Conservation (phyloP, 2,329 filamentous ascomycete species). For the Nemania sp. region DNA sequence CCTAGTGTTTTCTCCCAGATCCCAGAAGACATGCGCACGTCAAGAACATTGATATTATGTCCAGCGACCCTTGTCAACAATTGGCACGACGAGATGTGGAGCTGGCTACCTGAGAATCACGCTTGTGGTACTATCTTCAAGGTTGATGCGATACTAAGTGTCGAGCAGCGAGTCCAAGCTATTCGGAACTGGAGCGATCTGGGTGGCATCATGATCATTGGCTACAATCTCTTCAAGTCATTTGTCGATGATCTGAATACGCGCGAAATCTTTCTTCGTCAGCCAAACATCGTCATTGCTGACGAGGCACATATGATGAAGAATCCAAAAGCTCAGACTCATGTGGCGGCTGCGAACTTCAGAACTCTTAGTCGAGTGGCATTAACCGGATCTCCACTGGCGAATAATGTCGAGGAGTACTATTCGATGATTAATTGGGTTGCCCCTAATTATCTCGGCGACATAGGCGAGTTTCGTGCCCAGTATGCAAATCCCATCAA, state of each 20-base stretch:
- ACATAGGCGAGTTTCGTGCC: conserved; percentile 66
- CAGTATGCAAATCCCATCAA: conserved; percentile 77
- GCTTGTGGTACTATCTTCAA: conserved; percentile 61
- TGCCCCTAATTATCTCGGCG: conserved; percentile 76
- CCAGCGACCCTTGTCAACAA: conserved; percentile 78
- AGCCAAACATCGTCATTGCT: conserved; percentile 74
- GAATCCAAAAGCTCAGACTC: conserved; percentile 60
- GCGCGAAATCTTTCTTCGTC: conserved; percentile 54
- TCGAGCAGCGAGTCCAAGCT: conserved; percentile 46
- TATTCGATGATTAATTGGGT: conserved; percentile 89
- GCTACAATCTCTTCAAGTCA: conserved; percentile 70
- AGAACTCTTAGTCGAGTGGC: conserved; percentile 74
- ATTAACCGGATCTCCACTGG: conserved; percentile 82
- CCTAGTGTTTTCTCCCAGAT: conserved; percentile 65
- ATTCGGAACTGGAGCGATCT: conserved; percentile 63
- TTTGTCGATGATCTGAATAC: conserved; percentile 38
- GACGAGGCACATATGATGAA: conserved; percentile 87
- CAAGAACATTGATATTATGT: conserved; percentile 73
- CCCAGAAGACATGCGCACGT: conserved; percentile 64
- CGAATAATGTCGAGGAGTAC: conserved; percentile 84
- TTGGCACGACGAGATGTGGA: conserved; percentile 76
- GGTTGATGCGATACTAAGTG: conserved; percentile 51
- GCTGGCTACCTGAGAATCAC: conserved; percentile 64
- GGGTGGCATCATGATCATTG: conserved; percentile 77
- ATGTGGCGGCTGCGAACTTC: conserved; percentile 61